Evolutionary conservation across 768 basidiomycete genomes (phyloP), one percentile per base, ranked within the genome.

Genomic region (Coprinopsis strossmayeri): DNA sequence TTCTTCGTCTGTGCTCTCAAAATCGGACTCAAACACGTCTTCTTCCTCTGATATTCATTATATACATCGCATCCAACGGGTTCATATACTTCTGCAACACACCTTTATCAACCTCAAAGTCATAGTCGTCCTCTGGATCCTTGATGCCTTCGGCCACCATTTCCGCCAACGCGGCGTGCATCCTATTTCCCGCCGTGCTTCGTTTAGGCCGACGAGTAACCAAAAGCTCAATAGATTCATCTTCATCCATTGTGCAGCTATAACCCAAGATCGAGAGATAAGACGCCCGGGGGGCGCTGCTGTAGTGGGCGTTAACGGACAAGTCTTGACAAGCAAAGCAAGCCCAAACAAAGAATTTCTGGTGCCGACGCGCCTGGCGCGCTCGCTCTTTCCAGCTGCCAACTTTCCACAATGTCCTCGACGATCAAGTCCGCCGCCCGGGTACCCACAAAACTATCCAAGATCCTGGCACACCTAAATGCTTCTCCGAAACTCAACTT

Each of bases 1-100:
- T 51, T 82, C 82, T 34, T 88, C 88, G 50, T 91, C 90, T 0
- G 90, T 91, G 54, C 84, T 87, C 53, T 81, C 86, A 58, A 93
- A 92, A 61, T 92, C 90, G 9, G 85, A 87, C 54, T 76, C 88
- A 51, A 90, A 88, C 5, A 84, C 61, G 57, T 91, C 89, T 55
- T 87, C 81, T 61, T 93, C 90, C 45, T 87, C 90, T 89, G 57
- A 37, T 20, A 54, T n/a, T n/a, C n/a, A n/a, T n/a, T n/a, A n/a
- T n/a, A n/a, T n/a, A n/a, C n/a, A n/a, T n/a, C n/a, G n/a, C n/a
- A n/a, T n/a, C n/a, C n/a, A n/a, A n/a, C n/a, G n/a, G n/a, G n/a
- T n/a, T n/a, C n/a, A n/a, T n/a, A n/a, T n/a, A n/a, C n/a, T n/a
- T n/a, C n/a, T n/a, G n/a, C n/a, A n/a, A 50, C 54, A 28, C 51